Percentiles rank a stretch among this genome's conserved stretches.
Conservation (phyloP, 2,329 filamentous ascomycete genomes). For the Curvularia sp. region DNA sequence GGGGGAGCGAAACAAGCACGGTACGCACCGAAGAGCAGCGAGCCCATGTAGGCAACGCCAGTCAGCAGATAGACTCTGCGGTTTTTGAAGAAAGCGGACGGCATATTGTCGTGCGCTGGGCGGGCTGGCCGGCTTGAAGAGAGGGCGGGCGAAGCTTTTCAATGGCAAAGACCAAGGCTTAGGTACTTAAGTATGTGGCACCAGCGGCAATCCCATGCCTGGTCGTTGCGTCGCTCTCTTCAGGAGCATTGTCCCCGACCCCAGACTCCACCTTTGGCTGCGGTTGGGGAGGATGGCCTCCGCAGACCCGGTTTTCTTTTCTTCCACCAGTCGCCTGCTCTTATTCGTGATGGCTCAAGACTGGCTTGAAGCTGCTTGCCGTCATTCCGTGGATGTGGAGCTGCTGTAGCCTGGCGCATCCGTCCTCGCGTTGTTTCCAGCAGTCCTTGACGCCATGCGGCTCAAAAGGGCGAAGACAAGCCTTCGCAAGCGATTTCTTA, state of each 20-base stretch:
- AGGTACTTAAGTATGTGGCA: slow-evolving; percentile 8
- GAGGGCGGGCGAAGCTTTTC: slow-evolving; percentile 8
- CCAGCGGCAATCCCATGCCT: slow-evolving; percentile 4
- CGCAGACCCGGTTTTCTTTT: slow-evolving; percentile 16
- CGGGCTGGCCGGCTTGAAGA: slow-evolving; percentile 1
- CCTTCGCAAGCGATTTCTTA: slow-evolving; percentile 10
- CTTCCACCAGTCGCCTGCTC: slow-evolving; percentile 14
- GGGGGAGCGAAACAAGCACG: not conserved
- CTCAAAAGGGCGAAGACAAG: slow-evolving; percentile 6
- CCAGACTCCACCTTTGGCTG: slow-evolving; percentile 16
- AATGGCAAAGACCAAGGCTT: slow-evolving; percentile 1
- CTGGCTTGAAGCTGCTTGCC: not conserved
- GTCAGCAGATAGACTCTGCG: slow-evolving; percentile 18
- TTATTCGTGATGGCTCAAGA: not conserved
- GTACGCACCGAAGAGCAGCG: slow-evolving; percentile 16
- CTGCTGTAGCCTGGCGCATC: not conserved
- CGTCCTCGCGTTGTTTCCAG: not conserved
- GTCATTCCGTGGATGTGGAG: not conserved
- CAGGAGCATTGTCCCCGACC: slow-evolving; percentile 12
- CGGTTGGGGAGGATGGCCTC: not conserved
- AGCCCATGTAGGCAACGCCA: slow-evolving; percentile 20
- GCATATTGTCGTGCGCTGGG: slow-evolving; percentile 9
- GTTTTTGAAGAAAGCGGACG: slow-evolving; percentile 19
- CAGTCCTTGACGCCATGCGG: slow-evolving; percentile 1
- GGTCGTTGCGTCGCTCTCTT: slow-evolving; percentile 10